Conservation (phyloP, 495 filamentous ascomycete genomes). For the Podospora bellae-mahoneyi region DNA sequence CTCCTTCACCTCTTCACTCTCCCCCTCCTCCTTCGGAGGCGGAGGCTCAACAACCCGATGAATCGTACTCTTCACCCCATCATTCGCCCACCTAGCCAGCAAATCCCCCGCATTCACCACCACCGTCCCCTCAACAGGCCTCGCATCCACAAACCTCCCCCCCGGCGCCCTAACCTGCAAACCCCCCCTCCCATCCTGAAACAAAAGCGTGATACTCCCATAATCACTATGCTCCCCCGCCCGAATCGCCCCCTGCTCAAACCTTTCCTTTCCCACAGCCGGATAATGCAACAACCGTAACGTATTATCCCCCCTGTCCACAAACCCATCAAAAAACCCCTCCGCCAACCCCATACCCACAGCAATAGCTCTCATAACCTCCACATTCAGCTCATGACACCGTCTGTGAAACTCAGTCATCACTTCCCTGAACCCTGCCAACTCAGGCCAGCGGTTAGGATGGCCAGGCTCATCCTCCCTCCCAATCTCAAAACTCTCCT, state of each 20-base stretch:
- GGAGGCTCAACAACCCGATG: slow-evolving; percentile 80
- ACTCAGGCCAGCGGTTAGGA: slow-evolving; percentile 81
- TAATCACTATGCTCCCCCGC: slow-evolving; percentile 90
- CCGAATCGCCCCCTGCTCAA: slow-evolving; percentile 68
- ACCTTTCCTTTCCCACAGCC: slow-evolving; percentile 61
- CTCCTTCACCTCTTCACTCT: slow-evolving; percentile 36
- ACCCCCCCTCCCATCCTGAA: slow-evolving; percentile 81
- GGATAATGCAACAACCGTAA: slow-evolving; percentile 91
- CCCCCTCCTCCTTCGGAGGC: slow-evolving; percentile 13
- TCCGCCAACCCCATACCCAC: slow-evolving; percentile 73
- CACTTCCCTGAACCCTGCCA: slow-evolving; percentile 60
- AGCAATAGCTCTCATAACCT: slow-evolving; percentile 86
- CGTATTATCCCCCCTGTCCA: slow-evolving; percentile 74
- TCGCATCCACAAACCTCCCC: slow-evolving; percentile 77
- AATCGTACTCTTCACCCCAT: slow-evolving; percentile 79
- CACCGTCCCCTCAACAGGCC: slow-evolving; percentile 75
- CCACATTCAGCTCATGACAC: slow-evolving; percentile 70
- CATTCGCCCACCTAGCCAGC: slow-evolving; percentile 86
- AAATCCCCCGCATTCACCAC: slow-evolving; percentile 92
- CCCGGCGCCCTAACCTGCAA: slow-evolving; percentile 78
- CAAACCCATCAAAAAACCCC: slow-evolving; percentile 73
- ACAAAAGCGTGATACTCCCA: slow-evolving; percentile 81
- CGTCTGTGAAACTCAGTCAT: slow-evolving; percentile 71
- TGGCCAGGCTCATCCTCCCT: slow-evolving; percentile 62
- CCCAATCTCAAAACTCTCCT: slow-evolving; percentile 83